These are phyloP conservation scores for Fonsecaea pugnacius DNA, from an alignment of 2,329 filamentous ascomycete genomes.

Conservation along the genomic window DNA sequence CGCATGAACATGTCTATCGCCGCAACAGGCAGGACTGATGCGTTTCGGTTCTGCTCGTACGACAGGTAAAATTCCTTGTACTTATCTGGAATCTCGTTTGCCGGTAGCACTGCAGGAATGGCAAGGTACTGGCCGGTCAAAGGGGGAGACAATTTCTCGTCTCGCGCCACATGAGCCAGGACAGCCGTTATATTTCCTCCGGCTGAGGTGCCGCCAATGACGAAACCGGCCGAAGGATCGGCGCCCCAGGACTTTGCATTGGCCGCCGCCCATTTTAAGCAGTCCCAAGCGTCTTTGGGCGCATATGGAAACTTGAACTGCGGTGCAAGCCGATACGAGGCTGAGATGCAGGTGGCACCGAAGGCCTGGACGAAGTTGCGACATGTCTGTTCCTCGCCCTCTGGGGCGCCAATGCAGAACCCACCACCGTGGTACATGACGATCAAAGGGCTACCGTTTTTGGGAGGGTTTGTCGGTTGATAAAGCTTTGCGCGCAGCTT, in stretches of 20 bases:
- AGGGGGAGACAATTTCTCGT: slow-evolving; percentile 45
- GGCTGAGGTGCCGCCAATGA: slow-evolving; percentile 57
- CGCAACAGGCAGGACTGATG: slow-evolving; percentile 43
- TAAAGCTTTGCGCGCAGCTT: slow-evolving; percentile 37
- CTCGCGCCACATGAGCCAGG: slow-evolving; percentile 43
- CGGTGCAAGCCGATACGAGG: slow-evolving; percentile 35
- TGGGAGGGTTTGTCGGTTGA: slow-evolving; percentile 28
- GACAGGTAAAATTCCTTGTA: slow-evolving; percentile 42
- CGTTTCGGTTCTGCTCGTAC: slow-evolving; percentile 50
- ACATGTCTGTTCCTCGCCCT: slow-evolving; percentile 36
- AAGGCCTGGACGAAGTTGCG: slow-evolving; percentile 36
- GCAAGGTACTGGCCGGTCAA: slow-evolving; percentile 55
- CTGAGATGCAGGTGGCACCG: slow-evolving; percentile 32
- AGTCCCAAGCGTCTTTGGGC: slow-evolving; percentile 36
- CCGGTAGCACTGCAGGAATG: slow-evolving; percentile 46
- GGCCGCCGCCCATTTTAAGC: slow-evolving; percentile 39
- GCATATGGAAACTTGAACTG: slow-evolving; percentile 36
- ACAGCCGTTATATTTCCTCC: slow-evolving; percentile 47
- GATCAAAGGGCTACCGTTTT: slow-evolving; percentile 32
- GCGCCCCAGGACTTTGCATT: slow-evolving; percentile 47
- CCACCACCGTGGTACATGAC: slow-evolving; percentile 39
- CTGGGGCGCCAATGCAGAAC: slow-evolving; percentile 37
- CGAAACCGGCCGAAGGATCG: slow-evolving; percentile 52
- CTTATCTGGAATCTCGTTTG: slow-evolving; percentile 44
- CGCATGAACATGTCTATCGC: slow-evolving; percentile 39